These are phyloP conservation scores for Backusella westeae DNA, from an alignment of 192 early-diverging fungal genomes.

Conservation along the genomic window DNA sequence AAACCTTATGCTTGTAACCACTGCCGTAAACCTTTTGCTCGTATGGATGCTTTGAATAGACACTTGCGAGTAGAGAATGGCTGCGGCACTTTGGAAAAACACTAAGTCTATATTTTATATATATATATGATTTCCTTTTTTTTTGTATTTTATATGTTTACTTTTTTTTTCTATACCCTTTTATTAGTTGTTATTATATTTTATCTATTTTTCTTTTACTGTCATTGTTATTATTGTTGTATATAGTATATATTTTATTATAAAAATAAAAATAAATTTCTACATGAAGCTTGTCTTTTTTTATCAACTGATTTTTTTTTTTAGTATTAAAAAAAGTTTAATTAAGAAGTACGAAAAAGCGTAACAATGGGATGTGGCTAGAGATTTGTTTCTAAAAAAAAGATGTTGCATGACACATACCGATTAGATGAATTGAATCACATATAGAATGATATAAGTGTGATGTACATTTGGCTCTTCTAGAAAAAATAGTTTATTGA, in stretches of 20 bases:
- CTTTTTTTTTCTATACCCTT: neutral
- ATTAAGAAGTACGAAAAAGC: neutral
- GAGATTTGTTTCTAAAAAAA: neutral
- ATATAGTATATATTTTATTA: neutral
- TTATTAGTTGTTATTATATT: slow-evolving; percentile 1
- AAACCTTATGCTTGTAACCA: slow-evolving; percentile 68
- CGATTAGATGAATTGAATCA: neutral
- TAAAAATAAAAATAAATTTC: neutral
- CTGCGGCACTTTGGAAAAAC: slow-evolving; percentile 8
- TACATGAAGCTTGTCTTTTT: neutral
- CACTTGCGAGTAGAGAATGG: slow-evolving; percentile 46
- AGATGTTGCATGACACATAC: neutral
- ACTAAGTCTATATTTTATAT: neutral
- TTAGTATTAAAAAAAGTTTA: neutral
- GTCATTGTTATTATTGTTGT: neutral
- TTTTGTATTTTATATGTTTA: neutral
- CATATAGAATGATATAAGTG: neutral
- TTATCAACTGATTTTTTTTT: neutral
- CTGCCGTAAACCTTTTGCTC: slow-evolving; percentile 71
- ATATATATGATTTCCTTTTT: neutral
- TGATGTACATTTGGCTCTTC: neutral
- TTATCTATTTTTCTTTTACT: neutral
- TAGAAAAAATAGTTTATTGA: neutral
- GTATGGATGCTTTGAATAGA: slow-evolving; percentile 72
- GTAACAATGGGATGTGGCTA: neutral